Percentiles rank a stretch among this genome's conserved stretches.
Evolutionary conservation across 2,329 filamentous ascomycete species (phyloP).

Genomic region (Dendrostoma leiphaemia): DNA sequence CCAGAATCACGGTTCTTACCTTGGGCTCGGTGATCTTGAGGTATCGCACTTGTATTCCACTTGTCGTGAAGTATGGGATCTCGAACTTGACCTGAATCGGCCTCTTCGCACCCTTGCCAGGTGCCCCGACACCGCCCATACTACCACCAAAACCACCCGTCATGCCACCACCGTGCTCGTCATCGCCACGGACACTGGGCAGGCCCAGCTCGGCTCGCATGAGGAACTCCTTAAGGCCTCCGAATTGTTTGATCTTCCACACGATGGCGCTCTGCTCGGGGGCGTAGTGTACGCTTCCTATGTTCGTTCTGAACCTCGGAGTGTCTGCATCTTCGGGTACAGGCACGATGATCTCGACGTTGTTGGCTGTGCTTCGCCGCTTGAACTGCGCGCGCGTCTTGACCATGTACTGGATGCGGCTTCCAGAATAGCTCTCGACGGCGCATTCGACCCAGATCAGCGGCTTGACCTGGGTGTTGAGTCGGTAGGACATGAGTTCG

Average conservation of each 20-base stretch:
- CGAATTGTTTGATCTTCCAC: slow-evolving; percentile 99
- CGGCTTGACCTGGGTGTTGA: slow-evolving; percentile 98
- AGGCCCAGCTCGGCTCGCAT: slow-evolving; percentile 97
- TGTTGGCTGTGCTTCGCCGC: slow-evolving; percentile 94
- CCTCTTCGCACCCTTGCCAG: slow-evolving; percentile 81
- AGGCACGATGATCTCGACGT: slow-evolving; percentile 95
- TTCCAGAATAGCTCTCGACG: slow-evolving; percentile 93
- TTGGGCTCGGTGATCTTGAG: slow-evolving; percentile 99
- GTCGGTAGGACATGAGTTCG: slow-evolving; percentile 97
- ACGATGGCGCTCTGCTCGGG: slow-evolving; percentile 97
- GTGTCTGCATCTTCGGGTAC: slow-evolving; percentile 97
- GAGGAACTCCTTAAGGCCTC: slow-evolving; percentile 95
- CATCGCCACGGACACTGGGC: slow-evolving; percentile 90
- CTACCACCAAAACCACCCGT: slow-evolving; percentile 95
- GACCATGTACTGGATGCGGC: slow-evolving; percentile 97
- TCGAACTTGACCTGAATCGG: slow-evolving; percentile 99
- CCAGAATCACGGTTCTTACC: slow-evolving; percentile 52
- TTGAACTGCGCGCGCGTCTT: slow-evolving; percentile 99
- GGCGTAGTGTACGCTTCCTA: slow-evolving; percentile 94
- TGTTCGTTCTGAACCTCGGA: slow-evolving; percentile 94
- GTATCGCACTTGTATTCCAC: slow-evolving; percentile 96
- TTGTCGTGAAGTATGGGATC: slow-evolving; percentile 99
- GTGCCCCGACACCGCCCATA: slow-evolving; percentile 83
- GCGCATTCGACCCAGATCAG: slow-evolving; percentile 99
- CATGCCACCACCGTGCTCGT: slow-evolving; percentile 95